Evolutionary conservation across 306 rosid species (phyloP).

Genomic region (Ochetophila trinervis): DNA sequence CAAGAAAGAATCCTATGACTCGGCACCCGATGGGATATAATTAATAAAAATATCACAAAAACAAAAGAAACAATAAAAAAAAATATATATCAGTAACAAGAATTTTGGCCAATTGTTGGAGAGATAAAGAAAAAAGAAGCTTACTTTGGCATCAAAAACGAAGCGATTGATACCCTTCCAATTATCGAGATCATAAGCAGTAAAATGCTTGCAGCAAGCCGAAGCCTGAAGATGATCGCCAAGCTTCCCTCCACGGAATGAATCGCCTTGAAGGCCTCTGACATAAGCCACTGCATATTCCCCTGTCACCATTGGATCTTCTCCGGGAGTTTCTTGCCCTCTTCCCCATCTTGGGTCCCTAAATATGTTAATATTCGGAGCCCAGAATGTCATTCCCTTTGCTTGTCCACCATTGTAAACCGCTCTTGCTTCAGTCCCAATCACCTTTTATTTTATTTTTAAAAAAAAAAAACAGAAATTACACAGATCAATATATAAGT

Average conservation of each 20-base stretch:
- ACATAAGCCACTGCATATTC: constrained; percentile 66
- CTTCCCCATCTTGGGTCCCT: constrained; percentile 98
- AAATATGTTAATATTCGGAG: constrained; percentile 86
- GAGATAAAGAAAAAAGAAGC: not conserved
- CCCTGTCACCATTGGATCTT: constrained; percentile 66
- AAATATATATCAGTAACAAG: not conserved
- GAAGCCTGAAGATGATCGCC: constrained; percentile 66
- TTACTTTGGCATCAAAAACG: constrained; percentile 66
- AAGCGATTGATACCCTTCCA: constrained; percentile 76
- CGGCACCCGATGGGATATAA: too few relatives aligned
- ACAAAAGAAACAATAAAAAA: not conserved
- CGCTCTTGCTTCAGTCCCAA: constrained; percentile 74
- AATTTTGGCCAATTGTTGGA: not conserved
- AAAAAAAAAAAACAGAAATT: not conserved
- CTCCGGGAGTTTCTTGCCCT: constrained; percentile 97
- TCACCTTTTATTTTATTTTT: too few relatives aligned
- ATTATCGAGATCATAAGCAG: constrained; percentile 87
- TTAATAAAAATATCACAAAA: not conserved
- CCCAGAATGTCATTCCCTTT: constrained; percentile 86
- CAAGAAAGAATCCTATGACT: constrained; percentile 5
- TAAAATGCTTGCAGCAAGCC: constrained; percentile 94
- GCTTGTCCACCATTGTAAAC: constrained; percentile 80
- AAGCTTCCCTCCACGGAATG: constrained; percentile 39
- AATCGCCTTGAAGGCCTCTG: constrained; percentile 82
- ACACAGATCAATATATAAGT: not conserved